Evolutionary conservation across 1,284 basidiomycete species (phyloP).

Genomic region (Laetiporus sulphureus): DNA sequence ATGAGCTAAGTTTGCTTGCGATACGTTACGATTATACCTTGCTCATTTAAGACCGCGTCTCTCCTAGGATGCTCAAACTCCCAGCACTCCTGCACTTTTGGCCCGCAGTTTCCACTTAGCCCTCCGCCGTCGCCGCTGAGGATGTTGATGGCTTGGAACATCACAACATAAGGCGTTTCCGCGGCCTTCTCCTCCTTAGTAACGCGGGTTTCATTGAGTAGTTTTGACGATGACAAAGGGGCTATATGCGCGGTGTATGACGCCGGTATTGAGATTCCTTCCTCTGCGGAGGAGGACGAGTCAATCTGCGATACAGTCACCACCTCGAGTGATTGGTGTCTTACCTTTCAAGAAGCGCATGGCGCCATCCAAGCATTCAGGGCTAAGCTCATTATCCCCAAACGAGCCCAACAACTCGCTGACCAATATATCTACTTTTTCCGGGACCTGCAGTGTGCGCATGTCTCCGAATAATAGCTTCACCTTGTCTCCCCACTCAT

Average conservation of each 20-base stretch:
- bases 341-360: conserved; percentile 84
- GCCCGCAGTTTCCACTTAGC: conserved; percentile 61
- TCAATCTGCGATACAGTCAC: background rate
- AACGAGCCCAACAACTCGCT: conserved; percentile 96
- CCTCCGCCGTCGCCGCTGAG: conserved; percentile 69
- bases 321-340: conserved; percentile 21
- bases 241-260: conserved; percentile 95
- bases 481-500: conserved; percentile 84
- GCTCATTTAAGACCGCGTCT: conserved; percentile 67
- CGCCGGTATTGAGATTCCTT: conserved; percentile 93
- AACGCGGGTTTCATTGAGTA: conserved; percentile 75
- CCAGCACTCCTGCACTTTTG: conserved; percentile 93
- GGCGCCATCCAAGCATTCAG: conserved; percentile 96
- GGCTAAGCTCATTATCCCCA: conserved; percentile 97
- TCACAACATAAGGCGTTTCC: conserved; percentile 98
- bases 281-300: conserved; percentile 40
- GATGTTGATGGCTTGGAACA: conserved; percentile 91
- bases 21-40: conserved; percentile 54
- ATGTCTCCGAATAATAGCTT: conserved; percentile 90
- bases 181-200: conserved; percentile 57
- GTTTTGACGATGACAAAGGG: conserved; percentile 88
- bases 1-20: no score
- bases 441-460: conserved; percentile 75
- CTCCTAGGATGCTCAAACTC: conserved; percentile 90
- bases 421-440: conserved; percentile 89